Conservation (phyloP, 495 filamentous ascomycete species). For the Hapsidospora chrysogenum region DNA sequence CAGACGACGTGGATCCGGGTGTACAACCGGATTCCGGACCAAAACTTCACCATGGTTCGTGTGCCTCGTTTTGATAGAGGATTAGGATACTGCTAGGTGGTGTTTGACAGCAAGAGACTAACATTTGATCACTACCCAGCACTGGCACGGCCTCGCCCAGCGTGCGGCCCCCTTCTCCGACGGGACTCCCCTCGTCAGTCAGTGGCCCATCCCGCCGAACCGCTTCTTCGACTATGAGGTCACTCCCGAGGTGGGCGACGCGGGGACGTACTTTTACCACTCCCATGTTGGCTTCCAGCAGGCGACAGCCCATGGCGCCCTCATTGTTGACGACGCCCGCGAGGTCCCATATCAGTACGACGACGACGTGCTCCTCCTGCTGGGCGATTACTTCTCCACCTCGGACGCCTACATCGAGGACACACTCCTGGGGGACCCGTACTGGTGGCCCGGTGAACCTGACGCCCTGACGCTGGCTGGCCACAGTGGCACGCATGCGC, state of each 20-base stretch:
- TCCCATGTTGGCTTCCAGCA: slow-evolving; percentile 42
- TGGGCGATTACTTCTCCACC: slow-evolving; percentile 34
- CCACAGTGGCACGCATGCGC: slow-evolving; percentile 8
- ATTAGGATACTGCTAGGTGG: no score
- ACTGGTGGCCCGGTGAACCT: slow-evolving; percentile 29
- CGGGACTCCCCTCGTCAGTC: slow-evolving; percentile 31
- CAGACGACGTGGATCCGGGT: slow-evolving; percentile 38
- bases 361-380: slow-evolving; percentile 33
- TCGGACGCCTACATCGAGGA: slow-evolving; percentile 23
- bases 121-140: slow-evolving; percentile 18
- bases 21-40: slow-evolving; percentile 37
- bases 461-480: slow-evolving; percentile 35
- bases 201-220: slow-evolving; percentile 42
- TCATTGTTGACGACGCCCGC: slow-evolving; percentile 35
- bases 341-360: slow-evolving; percentile 33
- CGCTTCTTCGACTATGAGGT: slow-evolving; percentile 49
- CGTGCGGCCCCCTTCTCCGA: slow-evolving; percentile 38
- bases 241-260: slow-evolving; percentile 24
- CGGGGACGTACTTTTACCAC: slow-evolving; percentile 45
- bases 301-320: slow-evolving; percentile 30
- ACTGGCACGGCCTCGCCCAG: slow-evolving; percentile 44
- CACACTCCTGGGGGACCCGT: slow-evolving; percentile 18
- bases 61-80: no score
- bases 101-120: no score
- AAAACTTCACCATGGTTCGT: slow-evolving; percentile 38